phyloP scores from a whole-genome alignment of 495 filamentous ascomycete species.

The Saxophila tyrrhenica region DNA sequence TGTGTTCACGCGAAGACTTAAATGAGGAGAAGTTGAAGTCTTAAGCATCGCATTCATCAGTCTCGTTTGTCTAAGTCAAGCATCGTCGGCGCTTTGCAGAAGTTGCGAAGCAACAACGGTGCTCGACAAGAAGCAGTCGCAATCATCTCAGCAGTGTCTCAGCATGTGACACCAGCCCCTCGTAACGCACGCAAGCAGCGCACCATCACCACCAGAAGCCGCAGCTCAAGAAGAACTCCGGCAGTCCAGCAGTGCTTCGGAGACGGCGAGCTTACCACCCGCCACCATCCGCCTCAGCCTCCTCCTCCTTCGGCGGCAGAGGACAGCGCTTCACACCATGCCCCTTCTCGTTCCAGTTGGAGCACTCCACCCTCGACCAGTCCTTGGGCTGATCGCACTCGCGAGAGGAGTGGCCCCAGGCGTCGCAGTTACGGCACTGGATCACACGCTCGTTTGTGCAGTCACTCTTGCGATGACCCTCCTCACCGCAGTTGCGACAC shows the following conservation, averaged over 20 bases:
- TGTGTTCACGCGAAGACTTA: slow-evolving; percentile 56
- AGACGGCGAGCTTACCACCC: neutral
- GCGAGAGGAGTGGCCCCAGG: slow-evolving; percentile 55
- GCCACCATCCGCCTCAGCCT: slow-evolving; percentile 26
- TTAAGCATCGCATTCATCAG: too few species aligned
- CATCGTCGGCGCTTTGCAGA: too few species aligned
- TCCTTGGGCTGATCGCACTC: slow-evolving; percentile 71
- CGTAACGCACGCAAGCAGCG: too few species aligned
- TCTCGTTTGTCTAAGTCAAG: too few species aligned
- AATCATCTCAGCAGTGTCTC: too few species aligned
- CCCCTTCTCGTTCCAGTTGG: slow-evolving; percentile 61
- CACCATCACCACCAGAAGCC: too few species aligned
- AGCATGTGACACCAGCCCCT: too few species aligned
- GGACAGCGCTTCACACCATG: slow-evolving; percentile 54
- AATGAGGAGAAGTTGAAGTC: too few species aligned
- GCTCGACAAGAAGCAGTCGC: too few species aligned
- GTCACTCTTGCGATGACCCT: slow-evolving; percentile 28
- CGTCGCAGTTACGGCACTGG: slow-evolving; percentile 61
- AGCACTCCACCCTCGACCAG: slow-evolving; percentile 64
- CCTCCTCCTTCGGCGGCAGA: slow-evolving; percentile 34
- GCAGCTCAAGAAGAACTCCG: too few species aligned
- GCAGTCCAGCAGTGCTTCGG: neutral
- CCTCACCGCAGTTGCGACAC: slow-evolving; percentile 28
- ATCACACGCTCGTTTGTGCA: slow-evolving; percentile 42
- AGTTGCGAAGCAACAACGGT: too few species aligned